Evolutionary conservation across 2,329 filamentous ascomycete genomes (phyloP), one percentile per base, ranked within the genome.

Genomic region (Colletotrichum agaves): DNA sequence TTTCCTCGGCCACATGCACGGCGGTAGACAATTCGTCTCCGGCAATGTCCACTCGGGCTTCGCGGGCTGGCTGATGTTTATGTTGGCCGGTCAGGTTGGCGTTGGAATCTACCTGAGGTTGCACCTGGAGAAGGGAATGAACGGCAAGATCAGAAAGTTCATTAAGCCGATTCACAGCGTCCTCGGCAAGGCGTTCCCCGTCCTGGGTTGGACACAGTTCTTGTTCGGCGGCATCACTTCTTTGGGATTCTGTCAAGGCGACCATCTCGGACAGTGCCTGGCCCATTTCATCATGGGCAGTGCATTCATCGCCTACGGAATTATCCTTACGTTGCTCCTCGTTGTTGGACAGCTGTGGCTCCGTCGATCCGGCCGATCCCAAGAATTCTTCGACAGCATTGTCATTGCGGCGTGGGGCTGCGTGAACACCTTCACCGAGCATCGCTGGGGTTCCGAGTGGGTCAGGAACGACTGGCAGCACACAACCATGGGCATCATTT

Each of bases 221-320:
- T 78, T 99, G 6, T 97, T 99, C 78, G 96, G 96, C 57, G 96
- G 94, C 43, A 98, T 99, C 75, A 95, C 95, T 0, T 86, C 92
- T 4, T 84, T 97, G 63, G 96, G 96, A 21, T 98, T 97, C 83
- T 99, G 96, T 78, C 92, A 93, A 72, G 93, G 86, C 61, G 94
- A 98, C 65, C 95, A 99, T 76, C 78, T 94, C 1, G 95, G 94
- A 35, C 96, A 99, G 79, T 99, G 96, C 79, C 82, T 93, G 46
- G 96, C 96, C 1, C 96, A 99, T 79, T 99, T 98, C 79, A 99
- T 98, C 79, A 99, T 99, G 96, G 96, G 96, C 49, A 91, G 92
- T 72, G 94, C 95, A 1, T 99, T 99, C 77, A 95, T 99, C 73
- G 96, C 87, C 33, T 99, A 99, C 75, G 96, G 93, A 31, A 91